phyloP scores from a whole-genome alignment of 768 basidiomycete genomes.

The Lentinula edodes region DNA sequence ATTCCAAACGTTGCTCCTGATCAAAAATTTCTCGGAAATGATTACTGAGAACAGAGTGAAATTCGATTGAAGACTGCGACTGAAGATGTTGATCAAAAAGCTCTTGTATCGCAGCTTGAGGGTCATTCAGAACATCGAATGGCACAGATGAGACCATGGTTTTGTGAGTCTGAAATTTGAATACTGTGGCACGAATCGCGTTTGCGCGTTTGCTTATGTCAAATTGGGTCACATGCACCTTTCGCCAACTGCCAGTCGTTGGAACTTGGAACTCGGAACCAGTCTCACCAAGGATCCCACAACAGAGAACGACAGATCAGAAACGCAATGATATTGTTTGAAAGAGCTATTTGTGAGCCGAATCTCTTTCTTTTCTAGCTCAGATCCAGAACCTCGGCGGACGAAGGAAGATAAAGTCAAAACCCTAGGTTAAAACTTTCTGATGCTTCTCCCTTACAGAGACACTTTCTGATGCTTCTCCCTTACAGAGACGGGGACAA shows the following conservation, averaged over 20 bases:
- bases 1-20: slow-evolving; percentile 25
- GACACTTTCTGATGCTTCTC: neutral
- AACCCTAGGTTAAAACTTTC: neutral
- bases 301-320: neutral
- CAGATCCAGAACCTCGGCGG: too few relatives aligned
- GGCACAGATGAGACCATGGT: slow-evolving; percentile 6
- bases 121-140: slow-evolving; percentile 4
- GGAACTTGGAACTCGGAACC: neutral
- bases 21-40: neutral
- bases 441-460: neutral
- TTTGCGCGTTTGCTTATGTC: neutral
- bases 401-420: too few relatives aligned
- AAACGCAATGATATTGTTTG: too few relatives aligned
- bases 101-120: neutral
- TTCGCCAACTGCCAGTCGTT: too few relatives aligned
- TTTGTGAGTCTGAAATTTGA: neutral
- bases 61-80: neutral
- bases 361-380: too few relatives aligned
- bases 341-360: neutral
- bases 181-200: neutral
- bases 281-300: neutral
- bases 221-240: neutral
- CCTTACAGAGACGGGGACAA: neutral
- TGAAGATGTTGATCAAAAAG: neutral
- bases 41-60: neutral